These are phyloP conservation scores for Discostella stelligeroides DNA, from an alignment of 108 stramenopile genomes.

Conservation along the genomic window DNA sequence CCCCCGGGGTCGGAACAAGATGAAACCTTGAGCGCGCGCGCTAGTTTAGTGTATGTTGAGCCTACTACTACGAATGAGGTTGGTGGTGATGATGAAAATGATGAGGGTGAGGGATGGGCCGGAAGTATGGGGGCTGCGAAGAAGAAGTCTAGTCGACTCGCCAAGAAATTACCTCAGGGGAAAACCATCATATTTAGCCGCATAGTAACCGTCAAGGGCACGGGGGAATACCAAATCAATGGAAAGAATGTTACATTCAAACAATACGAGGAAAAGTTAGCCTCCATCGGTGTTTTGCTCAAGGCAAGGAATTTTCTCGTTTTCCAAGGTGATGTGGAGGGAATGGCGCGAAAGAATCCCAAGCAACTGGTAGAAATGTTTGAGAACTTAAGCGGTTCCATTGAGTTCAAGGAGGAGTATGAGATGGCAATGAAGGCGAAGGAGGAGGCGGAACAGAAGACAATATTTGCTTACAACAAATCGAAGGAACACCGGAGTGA, in stretches of 20 bases:
- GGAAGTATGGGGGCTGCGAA: no score
- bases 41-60: constrained; percentile 75
- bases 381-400: constrained; percentile 91
- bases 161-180: constrained; percentile 33
- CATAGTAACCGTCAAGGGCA: constrained; percentile 79
- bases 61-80: constrained; percentile 24
- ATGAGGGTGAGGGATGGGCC: constrained; percentile 20
- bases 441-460: constrained; percentile 86
- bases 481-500: constrained; percentile 91
- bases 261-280: constrained; percentile 84
- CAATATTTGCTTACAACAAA: constrained; percentile 87
- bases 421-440: constrained; percentile 76
- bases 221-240: constrained; percentile 89
- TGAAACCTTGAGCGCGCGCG: constrained; percentile 60
- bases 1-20: constrained; percentile 56
- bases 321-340: constrained; percentile 99
- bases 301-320: constrained; percentile 99
- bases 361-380: constrained; percentile 93
- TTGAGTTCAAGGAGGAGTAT: constrained; percentile 82
- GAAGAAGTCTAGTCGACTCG: constrained; percentile 32
- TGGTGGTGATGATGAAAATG: constrained; percentile 44
- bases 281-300: constrained; percentile 94
- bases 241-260: constrained; percentile 72
- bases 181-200: constrained; percentile 81
- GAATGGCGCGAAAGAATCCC: constrained; percentile 91